Percentiles rank a stretch among this genome's conserved stretches.
phyloP scores from a whole-genome alignment of 495 filamentous ascomycete genomes.

The Hypoxylon crocopeplum region DNA sequence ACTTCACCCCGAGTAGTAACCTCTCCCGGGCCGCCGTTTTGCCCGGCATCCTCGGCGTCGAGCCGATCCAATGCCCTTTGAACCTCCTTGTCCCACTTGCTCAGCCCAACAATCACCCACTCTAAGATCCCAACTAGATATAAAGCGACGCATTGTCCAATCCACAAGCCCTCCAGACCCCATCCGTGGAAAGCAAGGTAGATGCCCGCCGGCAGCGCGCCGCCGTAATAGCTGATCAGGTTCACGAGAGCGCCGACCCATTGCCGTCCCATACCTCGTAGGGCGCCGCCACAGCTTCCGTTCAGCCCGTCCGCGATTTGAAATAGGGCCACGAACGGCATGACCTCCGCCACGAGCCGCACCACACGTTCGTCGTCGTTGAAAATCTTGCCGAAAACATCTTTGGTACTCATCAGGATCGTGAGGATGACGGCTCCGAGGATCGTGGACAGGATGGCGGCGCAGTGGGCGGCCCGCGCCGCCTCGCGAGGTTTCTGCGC shows the following conservation, averaged over 20 bases:
- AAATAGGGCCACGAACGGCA: constrained; percentile 92
- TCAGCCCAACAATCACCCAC: constrained; percentile 81
- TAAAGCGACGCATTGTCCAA: constrained; percentile 88
- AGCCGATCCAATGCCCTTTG: constrained; percentile 77
- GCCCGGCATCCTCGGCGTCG: constrained; percentile 58
- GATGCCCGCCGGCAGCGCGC: constrained; percentile 82
- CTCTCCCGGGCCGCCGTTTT: not conserved
- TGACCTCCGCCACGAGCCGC: constrained; percentile 77
- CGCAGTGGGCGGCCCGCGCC: constrained; percentile 74
- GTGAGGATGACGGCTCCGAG: constrained; percentile 73
- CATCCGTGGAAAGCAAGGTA: constrained; percentile 90
- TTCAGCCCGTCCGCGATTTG: constrained; percentile 92
- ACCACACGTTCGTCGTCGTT: constrained; percentile 80
- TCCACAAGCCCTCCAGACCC: constrained; percentile 84
- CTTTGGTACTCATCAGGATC: constrained; percentile 73
- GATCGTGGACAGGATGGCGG: constrained; percentile 75
- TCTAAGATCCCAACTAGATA: constrained; percentile 82
- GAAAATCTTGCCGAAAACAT: constrained; percentile 84
- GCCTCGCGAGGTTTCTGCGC: constrained; percentile 72
- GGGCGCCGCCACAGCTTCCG: constrained; percentile 80
- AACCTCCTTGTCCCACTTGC: constrained; percentile 81
- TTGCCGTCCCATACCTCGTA: constrained; percentile 87
- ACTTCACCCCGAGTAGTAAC: constrained; percentile 11
- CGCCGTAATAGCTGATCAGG: constrained; percentile 85
- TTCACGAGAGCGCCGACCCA: constrained; percentile 92